phyloP scores from a whole-genome alignment of 2,329 filamentous ascomycete species.

The Aspergillus floridensis region DNA sequence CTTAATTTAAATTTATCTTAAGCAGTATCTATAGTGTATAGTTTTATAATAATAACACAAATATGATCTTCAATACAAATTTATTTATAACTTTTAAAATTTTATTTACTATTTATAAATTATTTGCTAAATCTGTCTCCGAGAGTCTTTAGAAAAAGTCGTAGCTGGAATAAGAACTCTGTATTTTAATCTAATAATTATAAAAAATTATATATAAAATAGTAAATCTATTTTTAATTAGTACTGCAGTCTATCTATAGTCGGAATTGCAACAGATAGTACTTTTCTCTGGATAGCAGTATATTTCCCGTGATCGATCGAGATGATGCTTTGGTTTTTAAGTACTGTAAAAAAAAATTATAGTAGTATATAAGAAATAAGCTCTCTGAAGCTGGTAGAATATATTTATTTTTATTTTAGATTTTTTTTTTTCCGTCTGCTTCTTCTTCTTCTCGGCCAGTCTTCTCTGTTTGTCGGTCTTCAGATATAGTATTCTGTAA shows the following conservation, averaged over 20 bases:
- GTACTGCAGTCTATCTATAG: conserved; percentile 20
- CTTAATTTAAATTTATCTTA: not conserved
- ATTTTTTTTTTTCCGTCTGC: too few relatives aligned
- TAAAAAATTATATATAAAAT: conserved; percentile 20
- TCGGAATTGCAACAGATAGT: conserved; percentile 19
- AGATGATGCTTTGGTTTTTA: conserved; percentile 15
- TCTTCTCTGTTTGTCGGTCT: too few relatives aligned
- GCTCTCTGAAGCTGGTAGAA: conserved; percentile 20
- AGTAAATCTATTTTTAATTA: conserved; percentile 20
- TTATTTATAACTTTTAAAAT: not conserved
- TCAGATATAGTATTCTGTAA: too few relatives aligned
- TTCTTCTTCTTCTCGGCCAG: too few relatives aligned
- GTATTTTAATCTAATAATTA: not conserved
- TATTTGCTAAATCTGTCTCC: not conserved
- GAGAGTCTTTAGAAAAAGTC: not conserved
- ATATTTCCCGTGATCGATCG: conserved; percentile 25
- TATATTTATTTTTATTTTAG: conserved; percentile 2
- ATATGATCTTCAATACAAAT: not conserved
- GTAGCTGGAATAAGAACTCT: not conserved
- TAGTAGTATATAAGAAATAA: conserved; percentile 22
- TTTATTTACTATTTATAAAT: not conserved
- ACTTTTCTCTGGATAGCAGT: conserved; percentile 20
- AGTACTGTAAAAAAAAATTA: conserved; percentile 13
- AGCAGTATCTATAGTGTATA: not conserved
- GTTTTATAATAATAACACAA: not conserved